Base-by-base conservation (phyloP, 805 yeast genomes). In the Diddensiella caesifluorescens region DNA sequence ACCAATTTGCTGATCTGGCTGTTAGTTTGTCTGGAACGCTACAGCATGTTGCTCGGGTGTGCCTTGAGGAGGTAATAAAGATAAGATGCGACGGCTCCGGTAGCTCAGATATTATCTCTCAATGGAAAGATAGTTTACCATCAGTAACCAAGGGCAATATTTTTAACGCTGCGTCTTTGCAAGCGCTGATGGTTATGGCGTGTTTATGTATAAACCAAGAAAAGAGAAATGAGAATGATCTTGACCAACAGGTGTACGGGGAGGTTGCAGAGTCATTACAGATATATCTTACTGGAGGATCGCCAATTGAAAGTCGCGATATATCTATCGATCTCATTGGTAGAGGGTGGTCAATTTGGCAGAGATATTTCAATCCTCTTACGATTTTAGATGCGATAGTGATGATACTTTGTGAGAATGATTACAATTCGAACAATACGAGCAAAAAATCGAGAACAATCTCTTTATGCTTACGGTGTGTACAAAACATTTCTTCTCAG, bases 291-390 rank as follows among this genome's bases (percentile, higher is more conserved):
- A 31, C 45, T 12, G 38, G 37, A 12, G 41, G 35, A 1, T 45
- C 51, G n/a, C 51, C 47, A 6, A 34, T 23, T 5, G 19, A 21
- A 6, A 35, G 26, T 18, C 39, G 52, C 4, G 44, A 47, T 29
- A 37, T 41, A 1, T 52, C 53, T 4, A 41, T 51, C 21, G 48
- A 44, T 30, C 29, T 53, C 7, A 45, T 53, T 34, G 57, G 57
- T 9, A 40, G 32, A 20, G 47, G 51, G n/a, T 53, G 57, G 57
- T 16, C 22, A 4, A 16, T 48, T 5, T 50, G 53, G 54, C 51
- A 53, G 38, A 44, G 50, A 32, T 32, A 38, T 31, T 46, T 51
- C 41, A 53, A 49, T 38, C 57, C 57, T 2, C 29, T 51, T 15
- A 16, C 28, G 12, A 43, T 53, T 23, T 33, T 53, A 18, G 49